phyloP scores from a whole-genome alignment of 768 basidiomycete species.

The Mrakia frigida region DNA sequence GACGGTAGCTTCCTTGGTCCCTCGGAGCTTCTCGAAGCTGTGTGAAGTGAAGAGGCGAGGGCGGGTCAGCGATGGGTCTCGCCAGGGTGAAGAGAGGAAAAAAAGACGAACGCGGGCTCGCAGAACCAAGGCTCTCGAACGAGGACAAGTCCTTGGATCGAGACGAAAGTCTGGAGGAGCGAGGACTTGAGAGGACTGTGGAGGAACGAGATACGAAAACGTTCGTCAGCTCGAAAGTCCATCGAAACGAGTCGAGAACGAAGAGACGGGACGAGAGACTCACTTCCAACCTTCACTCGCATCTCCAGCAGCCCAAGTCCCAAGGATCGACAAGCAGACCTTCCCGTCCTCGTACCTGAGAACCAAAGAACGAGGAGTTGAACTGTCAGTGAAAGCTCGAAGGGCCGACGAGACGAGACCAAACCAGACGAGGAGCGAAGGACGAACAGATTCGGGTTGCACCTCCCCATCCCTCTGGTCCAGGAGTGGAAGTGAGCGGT shows the following conservation, averaged over 20 bases:
- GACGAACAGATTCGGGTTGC: constrained; percentile 49
- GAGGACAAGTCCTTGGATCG: constrained; percentile 87
- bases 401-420: too few relatives aligned
- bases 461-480: constrained; percentile 90
- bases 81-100: background rate
- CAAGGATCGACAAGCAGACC: constrained; percentile 83
- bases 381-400: too few relatives aligned
- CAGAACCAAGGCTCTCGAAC: constrained; percentile 92
- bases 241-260: too few relatives aligned
- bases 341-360: constrained; percentile 80
- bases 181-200: constrained; percentile 65
- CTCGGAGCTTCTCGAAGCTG: constrained; percentile 22
- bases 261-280: too few relatives aligned
- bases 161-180: constrained; percentile 83
- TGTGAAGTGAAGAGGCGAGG: background rate
- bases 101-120: constrained; percentile 59
- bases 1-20: constrained; percentile 22
- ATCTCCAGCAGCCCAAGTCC: constrained; percentile 88
- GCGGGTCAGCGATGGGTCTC: background rate
- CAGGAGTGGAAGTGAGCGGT: constrained; percentile 85
- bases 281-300: constrained; percentile 75
- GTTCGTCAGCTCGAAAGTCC: too few relatives aligned
- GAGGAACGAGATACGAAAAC: background rate
- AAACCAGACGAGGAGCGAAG: too few relatives aligned
- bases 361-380: too few relatives aligned